Evolutionary conservation across 495 filamentous ascomycete species (phyloP).

Genomic region (Tuber umbilicatum): DNA sequence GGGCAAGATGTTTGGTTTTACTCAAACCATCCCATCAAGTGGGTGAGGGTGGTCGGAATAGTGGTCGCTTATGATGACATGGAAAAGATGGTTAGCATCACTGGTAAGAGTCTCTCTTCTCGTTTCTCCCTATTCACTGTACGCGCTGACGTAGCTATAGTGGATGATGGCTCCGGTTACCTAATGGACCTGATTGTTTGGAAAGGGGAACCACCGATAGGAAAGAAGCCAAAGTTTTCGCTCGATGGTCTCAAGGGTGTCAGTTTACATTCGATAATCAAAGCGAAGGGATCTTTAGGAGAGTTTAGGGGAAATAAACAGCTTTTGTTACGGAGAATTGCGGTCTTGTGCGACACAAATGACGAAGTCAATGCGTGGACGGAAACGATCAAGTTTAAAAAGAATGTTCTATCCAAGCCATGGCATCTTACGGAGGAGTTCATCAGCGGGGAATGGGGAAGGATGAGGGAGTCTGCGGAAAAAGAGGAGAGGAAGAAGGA

Average conservation of each 20-base stretch:
- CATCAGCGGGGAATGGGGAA: constrained; percentile 50
- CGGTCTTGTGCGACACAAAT: constrained; percentile 55
- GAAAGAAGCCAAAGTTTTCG: constrained; percentile 8
- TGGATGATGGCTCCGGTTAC: constrained; percentile 82
- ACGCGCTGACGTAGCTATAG: constrained; percentile 10
- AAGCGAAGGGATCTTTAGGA: constrained; percentile 67
- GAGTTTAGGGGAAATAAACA: constrained; percentile 59
- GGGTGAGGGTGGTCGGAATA: constrained; percentile 67
- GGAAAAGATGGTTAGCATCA: constrained; percentile 26
- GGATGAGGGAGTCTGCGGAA: constrained; percentile 45
- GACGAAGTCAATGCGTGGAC: constrained; percentile 73
- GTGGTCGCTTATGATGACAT: constrained; percentile 70
- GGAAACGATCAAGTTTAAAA: constrained; percentile 57
- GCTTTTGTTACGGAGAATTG: constrained; percentile 58
- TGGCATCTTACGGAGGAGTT: constrained; percentile 59
- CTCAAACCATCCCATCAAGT: constrained; percentile 92
- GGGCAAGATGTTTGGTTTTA: constrained; percentile 51
- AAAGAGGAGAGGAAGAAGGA: constrained; percentile 45
- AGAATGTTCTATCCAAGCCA: constrained; percentile 58
- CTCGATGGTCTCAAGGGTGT: constrained; percentile 48
- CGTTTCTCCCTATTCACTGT: neutral
- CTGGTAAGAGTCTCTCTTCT: constrained; percentile 9
- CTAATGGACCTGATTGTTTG: constrained; percentile 54
- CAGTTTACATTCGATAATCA: constrained; percentile 62
- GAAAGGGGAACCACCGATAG: constrained; percentile 8